These are phyloP conservation scores for Xylaria telfairii DNA, from an alignment of 495 filamentous ascomycete species.

Conservation along the genomic window DNA sequence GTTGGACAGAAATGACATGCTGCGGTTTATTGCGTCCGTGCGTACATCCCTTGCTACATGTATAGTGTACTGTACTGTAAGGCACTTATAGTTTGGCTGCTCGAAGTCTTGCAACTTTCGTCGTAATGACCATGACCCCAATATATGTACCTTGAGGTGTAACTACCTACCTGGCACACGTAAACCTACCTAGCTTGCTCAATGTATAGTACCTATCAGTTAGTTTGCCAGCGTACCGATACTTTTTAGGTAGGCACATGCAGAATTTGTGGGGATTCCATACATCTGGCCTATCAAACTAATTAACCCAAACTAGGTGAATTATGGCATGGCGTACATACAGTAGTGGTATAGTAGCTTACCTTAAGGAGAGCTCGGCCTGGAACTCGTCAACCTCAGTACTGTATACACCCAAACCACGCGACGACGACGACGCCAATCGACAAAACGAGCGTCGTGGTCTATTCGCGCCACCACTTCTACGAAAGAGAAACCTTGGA, in stretches of 20 bases:
- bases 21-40: neutral
- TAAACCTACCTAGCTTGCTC: too few species aligned
- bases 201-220: too few species aligned
- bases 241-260: conserved; percentile 9
- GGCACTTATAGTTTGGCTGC: neutral
- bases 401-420: neutral
- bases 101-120: too few species aligned
- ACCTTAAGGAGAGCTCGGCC: neutral
- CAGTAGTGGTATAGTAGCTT: too few species aligned
- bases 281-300: neutral
- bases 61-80: too few species aligned
- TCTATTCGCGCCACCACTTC: neutral
- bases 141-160: too few species aligned
- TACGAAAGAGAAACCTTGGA: neutral
- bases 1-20: neutral
- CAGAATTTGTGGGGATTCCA: neutral
- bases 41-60: neutral
- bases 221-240: too few species aligned
- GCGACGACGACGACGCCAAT: neutral
- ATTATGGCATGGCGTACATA: neutral
- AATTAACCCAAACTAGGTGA: neutral
- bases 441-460: conserved; percentile 7
- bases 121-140: too few species aligned
- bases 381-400: neutral
- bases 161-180: too few species aligned